Evolutionary conservation across 1,284 basidiomycete species (phyloP).

Genomic region (Cronartium quercuum): DNA sequence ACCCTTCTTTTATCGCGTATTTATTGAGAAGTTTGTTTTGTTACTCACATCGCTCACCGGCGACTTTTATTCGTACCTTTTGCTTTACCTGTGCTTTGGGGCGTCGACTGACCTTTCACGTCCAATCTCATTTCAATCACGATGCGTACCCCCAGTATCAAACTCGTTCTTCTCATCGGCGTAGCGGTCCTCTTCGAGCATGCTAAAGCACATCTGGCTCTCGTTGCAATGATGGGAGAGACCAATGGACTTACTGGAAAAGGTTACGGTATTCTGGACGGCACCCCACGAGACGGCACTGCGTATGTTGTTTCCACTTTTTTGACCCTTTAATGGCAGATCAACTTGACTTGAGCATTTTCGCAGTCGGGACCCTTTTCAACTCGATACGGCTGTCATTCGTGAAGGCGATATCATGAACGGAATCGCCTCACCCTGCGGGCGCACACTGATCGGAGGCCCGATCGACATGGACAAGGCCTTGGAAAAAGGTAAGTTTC

Average conservation of each 20-base stretch:
- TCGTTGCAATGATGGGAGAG: slow-evolving; percentile 18
- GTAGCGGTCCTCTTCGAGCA: not conserved
- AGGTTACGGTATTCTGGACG: slow-evolving; percentile 14
- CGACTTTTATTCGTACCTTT: not conserved
- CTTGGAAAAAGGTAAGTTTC: slow-evolving; percentile 1
- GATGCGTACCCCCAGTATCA: not conserved
- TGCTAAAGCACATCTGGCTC: slow-evolving; percentile 7
- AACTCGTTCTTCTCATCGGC: not conserved
- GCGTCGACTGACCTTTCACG: not conserved
- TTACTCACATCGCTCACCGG: not conserved
- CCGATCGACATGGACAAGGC: slow-evolving; percentile 9
- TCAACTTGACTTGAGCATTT: too few relatives aligned
- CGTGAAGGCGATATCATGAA: slow-evolving; percentile 2
- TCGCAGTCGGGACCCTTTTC: not conserved
- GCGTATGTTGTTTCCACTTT: not conserved
- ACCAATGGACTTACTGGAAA: slow-evolving; percentile 22
- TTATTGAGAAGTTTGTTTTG: not conserved
- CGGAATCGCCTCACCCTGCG: slow-evolving; percentile 24
- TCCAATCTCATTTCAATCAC: not conserved
- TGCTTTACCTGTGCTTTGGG: not conserved
- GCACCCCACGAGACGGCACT: slow-evolving; percentile 11
- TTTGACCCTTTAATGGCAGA: not conserved
- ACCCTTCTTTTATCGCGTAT: not conserved
- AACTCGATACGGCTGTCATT: slow-evolving; percentile 17
- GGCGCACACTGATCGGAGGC: slow-evolving; percentile 17